Evolutionary conservation across 176 grass and related monocot species (phyloP).

Genomic region (Secale cereale): DNA sequence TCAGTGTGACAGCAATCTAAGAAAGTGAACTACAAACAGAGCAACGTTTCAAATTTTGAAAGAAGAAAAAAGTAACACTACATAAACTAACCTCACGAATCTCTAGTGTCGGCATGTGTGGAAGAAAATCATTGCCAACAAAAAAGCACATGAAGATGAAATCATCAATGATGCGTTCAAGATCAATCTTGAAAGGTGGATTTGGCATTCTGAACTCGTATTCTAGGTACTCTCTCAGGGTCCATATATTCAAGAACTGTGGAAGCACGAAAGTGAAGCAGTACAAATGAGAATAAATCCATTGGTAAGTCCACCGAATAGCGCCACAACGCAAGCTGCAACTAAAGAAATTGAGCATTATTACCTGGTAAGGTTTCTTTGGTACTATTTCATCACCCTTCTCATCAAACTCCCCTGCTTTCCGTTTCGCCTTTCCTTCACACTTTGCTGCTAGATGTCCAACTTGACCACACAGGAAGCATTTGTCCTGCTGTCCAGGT

Average conservation of each 20-base stretch:
- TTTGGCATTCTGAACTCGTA: slow-evolving; percentile 96
- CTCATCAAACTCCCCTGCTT: slow-evolving; percentile 91
- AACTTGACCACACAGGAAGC: slow-evolving; percentile 95
- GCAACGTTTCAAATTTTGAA: not conserved
- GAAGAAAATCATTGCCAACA: slow-evolving; percentile 99
- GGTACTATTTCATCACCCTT: slow-evolving; percentile 63
- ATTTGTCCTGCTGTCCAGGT: slow-evolving; percentile 95
- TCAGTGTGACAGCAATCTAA: slow-evolving; percentile 9
- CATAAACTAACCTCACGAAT: slow-evolving; percentile 81
- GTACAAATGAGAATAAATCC: not conserved
- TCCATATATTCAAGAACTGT: slow-evolving; percentile 99
- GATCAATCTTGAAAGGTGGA: slow-evolving; percentile 78
- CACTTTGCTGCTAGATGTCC: slow-evolving; percentile 95
- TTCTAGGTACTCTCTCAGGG: slow-evolving; percentile 87
- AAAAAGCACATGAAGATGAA: slow-evolving; percentile 99
- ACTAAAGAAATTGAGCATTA: not conserved
- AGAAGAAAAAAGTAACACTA: not conserved
- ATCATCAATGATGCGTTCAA: slow-evolving; percentile 96
- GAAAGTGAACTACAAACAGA: not conserved
- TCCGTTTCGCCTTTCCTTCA: slow-evolving; percentile 92
- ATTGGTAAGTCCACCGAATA: not conserved
- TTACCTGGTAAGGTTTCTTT: slow-evolving; percentile 97
- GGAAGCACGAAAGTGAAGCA: not conserved
- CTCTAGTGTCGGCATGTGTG: slow-evolving; percentile 97
- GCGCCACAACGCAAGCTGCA: not conserved